These are phyloP conservation scores for Chlamydomonas eustigma DNA, from an alignment of 139 green algal genomes.

Conservation along the genomic window DNA sequence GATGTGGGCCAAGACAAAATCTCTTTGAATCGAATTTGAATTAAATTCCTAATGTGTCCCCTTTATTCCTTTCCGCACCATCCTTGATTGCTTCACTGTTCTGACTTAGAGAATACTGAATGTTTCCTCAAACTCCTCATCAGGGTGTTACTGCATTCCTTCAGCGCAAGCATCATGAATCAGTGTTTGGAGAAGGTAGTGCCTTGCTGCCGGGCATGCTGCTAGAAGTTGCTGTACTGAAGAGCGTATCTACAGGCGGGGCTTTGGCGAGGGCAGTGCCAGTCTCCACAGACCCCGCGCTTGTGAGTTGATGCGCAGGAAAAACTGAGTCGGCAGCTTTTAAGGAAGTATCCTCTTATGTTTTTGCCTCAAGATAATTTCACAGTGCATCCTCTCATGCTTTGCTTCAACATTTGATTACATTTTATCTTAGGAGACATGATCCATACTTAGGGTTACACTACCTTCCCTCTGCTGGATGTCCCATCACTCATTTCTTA, in stretches of 20 bases:
- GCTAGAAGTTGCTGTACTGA: slow-evolving; percentile 47
- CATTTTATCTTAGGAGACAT: too few relatives aligned
- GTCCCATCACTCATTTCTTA: too few relatives aligned
- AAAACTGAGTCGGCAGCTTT: not conserved
- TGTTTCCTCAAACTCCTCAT: slow-evolving; percentile 1
- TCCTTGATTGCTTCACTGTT: not conserved
- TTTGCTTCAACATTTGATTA: too few relatives aligned
- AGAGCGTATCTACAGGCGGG: not conserved
- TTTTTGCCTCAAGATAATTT: too few relatives aligned
- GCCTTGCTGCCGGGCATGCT: slow-evolving; percentile 37
- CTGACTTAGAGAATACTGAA: not conserved
- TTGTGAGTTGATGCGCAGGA: slow-evolving; percentile 21
- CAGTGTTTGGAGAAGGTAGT: slow-evolving; percentile 25
- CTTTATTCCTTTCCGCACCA: not conserved
- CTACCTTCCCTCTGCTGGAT: too few relatives aligned
- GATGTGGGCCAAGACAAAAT: too few relatives aligned
- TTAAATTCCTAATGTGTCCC: too few relatives aligned
- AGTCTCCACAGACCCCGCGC: slow-evolving; percentile 11
- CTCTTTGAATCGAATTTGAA: too few relatives aligned
- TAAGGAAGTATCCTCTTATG: too few relatives aligned
- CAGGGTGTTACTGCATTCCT: slow-evolving; percentile 67
- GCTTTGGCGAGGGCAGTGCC: not conserved
- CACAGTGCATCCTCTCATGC: too few relatives aligned
- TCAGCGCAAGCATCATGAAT: slow-evolving; percentile 23
- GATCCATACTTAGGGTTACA: too few relatives aligned